Evolutionary conservation across 345 rosid genomes (phyloP).

Genomic region (Bruguiera parviflora): DNA sequence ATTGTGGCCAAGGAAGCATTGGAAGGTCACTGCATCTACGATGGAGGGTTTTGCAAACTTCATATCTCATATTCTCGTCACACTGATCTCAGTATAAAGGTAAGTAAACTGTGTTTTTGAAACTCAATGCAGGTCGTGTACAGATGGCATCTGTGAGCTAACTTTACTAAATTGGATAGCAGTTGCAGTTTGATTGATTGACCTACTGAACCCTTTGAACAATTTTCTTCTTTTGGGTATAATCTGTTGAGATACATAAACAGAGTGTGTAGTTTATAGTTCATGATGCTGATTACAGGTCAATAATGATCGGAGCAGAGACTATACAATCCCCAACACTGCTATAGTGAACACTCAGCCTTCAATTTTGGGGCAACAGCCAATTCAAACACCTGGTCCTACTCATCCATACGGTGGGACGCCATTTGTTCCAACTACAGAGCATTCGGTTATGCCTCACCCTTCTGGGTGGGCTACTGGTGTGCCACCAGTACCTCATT

Average conservation of each 20-base stretch:
- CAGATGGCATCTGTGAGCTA: not conserved
- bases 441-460: conserved; percentile 47
- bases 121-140: not conserved
- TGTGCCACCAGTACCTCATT: conserved; percentile 43
- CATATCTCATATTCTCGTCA: conserved; percentile 95
- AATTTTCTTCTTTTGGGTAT: not conserved
- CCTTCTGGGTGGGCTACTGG: conserved; percentile 62
- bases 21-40: conserved; percentile 98
- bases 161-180: not conserved
- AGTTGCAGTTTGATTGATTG: not conserved
- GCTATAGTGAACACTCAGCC: conserved; percentile 49
- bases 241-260: not conserved
- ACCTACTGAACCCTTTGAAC: not conserved
- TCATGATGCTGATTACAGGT: conserved; percentile 45
- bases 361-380: conserved; percentile 71
- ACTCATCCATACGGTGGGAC: conserved; percentile 48
- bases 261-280: not conserved
- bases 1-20: conserved; percentile 91
- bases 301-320: conserved; percentile 91
- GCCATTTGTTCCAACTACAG: conserved; percentile 33
- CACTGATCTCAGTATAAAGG: conserved; percentile 95
- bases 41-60: conserved; percentile 97
- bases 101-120: conserved; percentile 4
- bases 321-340: conserved; percentile 66
- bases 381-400: conserved; percentile 35